phyloP scores from a whole-genome alignment of 148 eudicot species.

The Diospyros kaki region DNA sequence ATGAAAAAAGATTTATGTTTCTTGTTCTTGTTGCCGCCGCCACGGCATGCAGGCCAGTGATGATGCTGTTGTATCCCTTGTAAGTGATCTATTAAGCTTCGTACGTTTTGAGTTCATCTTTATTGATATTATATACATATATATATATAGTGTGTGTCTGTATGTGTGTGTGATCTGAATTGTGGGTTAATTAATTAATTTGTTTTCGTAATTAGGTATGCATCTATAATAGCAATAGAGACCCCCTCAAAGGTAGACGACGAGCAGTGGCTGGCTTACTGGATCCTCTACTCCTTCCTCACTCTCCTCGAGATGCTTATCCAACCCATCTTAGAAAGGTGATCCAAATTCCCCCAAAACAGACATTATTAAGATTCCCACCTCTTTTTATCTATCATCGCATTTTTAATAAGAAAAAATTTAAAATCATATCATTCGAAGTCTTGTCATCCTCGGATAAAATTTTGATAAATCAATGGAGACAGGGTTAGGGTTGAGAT shows the following conservation, averaged over 20 bases:
- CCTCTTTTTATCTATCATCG: too few relatives aligned
- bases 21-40: background rate
- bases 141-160: too few relatives aligned
- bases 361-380: too few relatives aligned
- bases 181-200: background rate
- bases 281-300: constrained; percentile 88
- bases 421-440: too few relatives aligned
- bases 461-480: too few relatives aligned
- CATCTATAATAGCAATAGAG: constrained; percentile 84
- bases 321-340: constrained; percentile 78
- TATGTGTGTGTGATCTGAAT: background rate
- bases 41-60: constrained; percentile 53
- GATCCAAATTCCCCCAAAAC: background rate
- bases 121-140: too few relatives aligned
- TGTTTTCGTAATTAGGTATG: constrained; percentile 42
- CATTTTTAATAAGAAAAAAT: too few relatives aligned
- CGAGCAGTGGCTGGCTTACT: constrained; percentile 97
- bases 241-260: constrained; percentile 77
- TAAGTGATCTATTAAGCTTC: constrained; percentile 21
- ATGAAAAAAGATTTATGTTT: background rate
- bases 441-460: too few relatives aligned
- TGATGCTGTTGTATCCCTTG: constrained; percentile 86
- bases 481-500: too few relatives aligned
- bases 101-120: too few relatives aligned
- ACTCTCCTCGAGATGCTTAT: constrained; percentile 79